phyloP scores from a whole-genome alignment of 352 stramenopile species.

The Phytophthora cactorum region DNA sequence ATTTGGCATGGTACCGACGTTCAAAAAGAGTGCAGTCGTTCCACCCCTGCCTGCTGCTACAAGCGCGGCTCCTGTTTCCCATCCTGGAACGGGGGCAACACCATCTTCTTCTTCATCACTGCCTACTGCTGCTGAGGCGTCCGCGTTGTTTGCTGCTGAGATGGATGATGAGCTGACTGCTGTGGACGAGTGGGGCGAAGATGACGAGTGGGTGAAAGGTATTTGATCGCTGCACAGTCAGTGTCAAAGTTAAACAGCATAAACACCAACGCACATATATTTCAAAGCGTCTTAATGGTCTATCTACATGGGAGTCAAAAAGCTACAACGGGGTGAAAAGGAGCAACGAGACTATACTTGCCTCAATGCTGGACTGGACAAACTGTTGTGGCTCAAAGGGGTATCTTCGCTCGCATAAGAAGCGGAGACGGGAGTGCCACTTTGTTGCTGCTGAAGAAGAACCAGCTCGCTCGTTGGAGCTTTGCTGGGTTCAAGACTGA shows the following conservation, averaged over 20 bases:
- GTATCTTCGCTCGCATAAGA: constrained; percentile 54
- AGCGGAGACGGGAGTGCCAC: constrained; percentile 47
- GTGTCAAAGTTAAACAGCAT: constrained; percentile 16
- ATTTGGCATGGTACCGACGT: constrained; percentile 86
- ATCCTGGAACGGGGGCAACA: constrained; percentile 6
- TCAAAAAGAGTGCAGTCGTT: constrained; percentile 67
- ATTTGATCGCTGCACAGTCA: constrained; percentile 42
- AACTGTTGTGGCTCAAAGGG: constrained; percentile 11
- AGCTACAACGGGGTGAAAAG: neutral
- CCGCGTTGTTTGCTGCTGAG: constrained; percentile 67
- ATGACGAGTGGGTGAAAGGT: constrained; percentile 84
- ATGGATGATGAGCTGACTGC: constrained; percentile 64
- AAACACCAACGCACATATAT: constrained; percentile 39
- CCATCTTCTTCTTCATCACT: constrained; percentile 25
- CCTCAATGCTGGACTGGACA: constrained; percentile 14
- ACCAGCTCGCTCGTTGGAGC: constrained; percentile 38
- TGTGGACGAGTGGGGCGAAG: constrained; percentile 70
- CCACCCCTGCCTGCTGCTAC: constrained; percentile 30
- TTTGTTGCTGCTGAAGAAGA: constrained; percentile 44
- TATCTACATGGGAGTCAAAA: constrained; percentile 11
- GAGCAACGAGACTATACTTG: constrained; percentile 20
- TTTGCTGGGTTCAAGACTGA: constrained; percentile 38
- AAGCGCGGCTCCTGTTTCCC: constrained; percentile 16
- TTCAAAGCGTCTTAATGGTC: constrained; percentile 29
- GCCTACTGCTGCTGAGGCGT: constrained; percentile 46